A percentile compares a stretch with the other conserved stretches of the same genome.
Conservation (phyloP, 2,329 filamentous ascomycete species). For the Nemania sp. region DNA sequence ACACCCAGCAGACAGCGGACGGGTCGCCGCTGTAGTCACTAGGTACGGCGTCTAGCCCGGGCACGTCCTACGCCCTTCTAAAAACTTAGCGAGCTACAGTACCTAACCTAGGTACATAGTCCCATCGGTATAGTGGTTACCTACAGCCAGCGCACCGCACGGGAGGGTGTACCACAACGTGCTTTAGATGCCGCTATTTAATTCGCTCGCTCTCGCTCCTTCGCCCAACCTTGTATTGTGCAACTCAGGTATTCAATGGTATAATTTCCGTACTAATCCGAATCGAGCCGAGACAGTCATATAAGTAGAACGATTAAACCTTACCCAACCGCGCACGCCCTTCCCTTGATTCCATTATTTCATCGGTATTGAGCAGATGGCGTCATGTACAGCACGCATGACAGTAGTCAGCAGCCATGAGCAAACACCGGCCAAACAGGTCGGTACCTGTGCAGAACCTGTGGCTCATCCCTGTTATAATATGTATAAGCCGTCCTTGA, state of each 20-base stretch:
- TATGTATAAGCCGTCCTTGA: not conserved
- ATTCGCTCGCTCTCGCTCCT: constrained; percentile 19
- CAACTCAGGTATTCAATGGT: constrained; percentile 10
- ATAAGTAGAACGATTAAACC: not conserved
- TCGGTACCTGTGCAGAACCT: not conserved
- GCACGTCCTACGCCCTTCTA: constrained; percentile 15
- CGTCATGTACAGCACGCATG: constrained; percentile 19
- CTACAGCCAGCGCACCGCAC: not conserved
- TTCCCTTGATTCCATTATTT: constrained; percentile 13
- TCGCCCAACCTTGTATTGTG: constrained; percentile 6
- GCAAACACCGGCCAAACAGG: not conserved
- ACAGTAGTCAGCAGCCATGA: constrained; percentile 6
- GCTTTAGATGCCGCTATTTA: constrained; percentile 15
- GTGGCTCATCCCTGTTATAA: not conserved
- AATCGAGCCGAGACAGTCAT: not conserved
- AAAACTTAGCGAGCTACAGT: constrained; percentile 27
- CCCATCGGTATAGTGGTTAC: constrained; percentile 4
- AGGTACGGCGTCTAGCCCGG: constrained; percentile 9
- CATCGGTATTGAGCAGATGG: constrained; percentile 24
- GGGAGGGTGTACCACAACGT: constrained; percentile 31
- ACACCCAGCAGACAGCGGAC: constrained; percentile 8
- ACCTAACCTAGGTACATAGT: not conserved
- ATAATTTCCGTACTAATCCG: constrained; percentile 17
- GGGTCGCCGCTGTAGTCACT: constrained; percentile 17
- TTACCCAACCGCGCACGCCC: not conserved